Conservation (phyloP, 805 yeast species). For the Teunomyces lycoperdinae region DNA sequence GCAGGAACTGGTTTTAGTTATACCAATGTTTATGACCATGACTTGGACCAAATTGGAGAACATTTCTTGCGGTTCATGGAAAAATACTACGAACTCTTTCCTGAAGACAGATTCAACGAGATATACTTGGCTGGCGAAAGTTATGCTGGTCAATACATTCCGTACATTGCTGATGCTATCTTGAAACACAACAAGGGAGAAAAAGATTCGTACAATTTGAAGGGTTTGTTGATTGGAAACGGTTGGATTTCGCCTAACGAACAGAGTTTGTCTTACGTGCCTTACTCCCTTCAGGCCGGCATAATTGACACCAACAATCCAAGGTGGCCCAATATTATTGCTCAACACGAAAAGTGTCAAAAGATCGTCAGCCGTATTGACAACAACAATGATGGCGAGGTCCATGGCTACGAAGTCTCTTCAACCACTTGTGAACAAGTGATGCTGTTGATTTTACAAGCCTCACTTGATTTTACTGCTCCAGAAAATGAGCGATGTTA, state of each 20-base stretch:
- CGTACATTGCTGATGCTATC: constrained; percentile 73
- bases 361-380: constrained; percentile 38
- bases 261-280: constrained; percentile 79
- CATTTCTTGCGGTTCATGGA: constrained; percentile 66
- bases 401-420: constrained; percentile 21
- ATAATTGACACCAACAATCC: constrained; percentile 45
- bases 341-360: constrained; percentile 61
- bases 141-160: constrained; percentile 95
- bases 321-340: constrained; percentile 39
- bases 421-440: constrained; percentile 48
- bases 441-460: constrained; percentile 30
- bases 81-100: constrained; percentile 67
- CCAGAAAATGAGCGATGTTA: constrained; percentile 53
- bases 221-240: constrained; percentile 79
- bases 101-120: constrained; percentile 62
- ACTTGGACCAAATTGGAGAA: constrained; percentile 53
- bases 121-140: constrained; percentile 90
- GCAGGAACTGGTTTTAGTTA: constrained; percentile 88
- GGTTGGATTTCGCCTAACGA: constrained; percentile 91
- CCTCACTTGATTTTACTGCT: constrained; percentile 19
- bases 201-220: constrained; percentile 39
- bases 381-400: constrained; percentile 14
- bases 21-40: constrained; percentile 52
- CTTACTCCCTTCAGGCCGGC: constrained; percentile 61
- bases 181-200: constrained; percentile 40